These are phyloP conservation scores for Xylaria palmicola DNA, from an alignment of 495 filamentous ascomycete species.

Conservation along the genomic window DNA sequence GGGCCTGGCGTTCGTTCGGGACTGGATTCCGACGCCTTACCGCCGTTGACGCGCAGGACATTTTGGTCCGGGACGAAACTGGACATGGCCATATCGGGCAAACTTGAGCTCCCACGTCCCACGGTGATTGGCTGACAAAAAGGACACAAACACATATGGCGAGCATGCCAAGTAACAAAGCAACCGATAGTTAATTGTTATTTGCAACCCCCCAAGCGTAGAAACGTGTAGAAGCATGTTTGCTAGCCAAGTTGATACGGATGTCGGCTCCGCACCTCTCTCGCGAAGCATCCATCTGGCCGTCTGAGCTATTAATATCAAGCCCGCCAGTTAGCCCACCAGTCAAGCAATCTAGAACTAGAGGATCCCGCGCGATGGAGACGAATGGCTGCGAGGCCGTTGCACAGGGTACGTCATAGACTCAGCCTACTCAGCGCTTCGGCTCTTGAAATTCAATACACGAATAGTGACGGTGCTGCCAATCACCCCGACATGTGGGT, in stretches of 20 bases:
- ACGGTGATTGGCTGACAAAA: conserved; percentile 1
- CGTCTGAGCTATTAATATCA: not conserved
- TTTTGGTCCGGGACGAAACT: conserved; percentile 8
- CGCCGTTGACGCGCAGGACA: not conserved
- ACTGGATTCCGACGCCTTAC: not conserved
- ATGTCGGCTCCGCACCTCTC: not conserved
- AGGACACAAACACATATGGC: too few relatives aligned
- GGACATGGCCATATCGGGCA: conserved; percentile 2
- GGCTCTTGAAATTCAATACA: not conserved
- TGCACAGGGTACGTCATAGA: conserved; percentile 1
- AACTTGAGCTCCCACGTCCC: not conserved
- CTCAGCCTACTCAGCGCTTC: not conserved
- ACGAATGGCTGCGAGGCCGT: too few relatives aligned
- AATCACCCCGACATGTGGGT: too few relatives aligned
- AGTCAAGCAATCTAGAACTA: not conserved
- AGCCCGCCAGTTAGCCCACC: too few relatives aligned
- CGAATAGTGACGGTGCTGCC: too few relatives aligned
- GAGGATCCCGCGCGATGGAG: too few relatives aligned
- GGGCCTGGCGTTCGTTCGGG: too few relatives aligned
- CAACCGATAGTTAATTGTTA: not conserved
- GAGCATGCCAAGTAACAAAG: not conserved
- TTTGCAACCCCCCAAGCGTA: too few relatives aligned
- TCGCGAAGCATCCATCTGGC: too few relatives aligned
- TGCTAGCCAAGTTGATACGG: not conserved
- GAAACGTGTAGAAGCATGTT: not conserved